These are phyloP conservation scores for Pythium folliculosum DNA, from an alignment of 352 stramenopile species.

Conservation along the genomic window DNA sequence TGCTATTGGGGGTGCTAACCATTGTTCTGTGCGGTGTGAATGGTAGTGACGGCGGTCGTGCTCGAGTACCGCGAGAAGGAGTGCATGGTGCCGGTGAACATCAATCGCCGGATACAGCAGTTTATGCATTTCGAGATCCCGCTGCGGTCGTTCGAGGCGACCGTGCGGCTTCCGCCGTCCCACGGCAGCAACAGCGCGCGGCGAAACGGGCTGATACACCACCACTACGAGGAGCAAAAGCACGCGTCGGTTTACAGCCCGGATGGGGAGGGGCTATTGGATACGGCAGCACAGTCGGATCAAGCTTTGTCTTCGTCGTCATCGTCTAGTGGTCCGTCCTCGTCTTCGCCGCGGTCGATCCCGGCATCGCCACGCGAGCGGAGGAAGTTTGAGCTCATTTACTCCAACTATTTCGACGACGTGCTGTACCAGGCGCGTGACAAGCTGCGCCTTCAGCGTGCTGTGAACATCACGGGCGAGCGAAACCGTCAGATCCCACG, in stretches of 20 bases:
- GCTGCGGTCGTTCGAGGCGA: constrained; percentile 83
- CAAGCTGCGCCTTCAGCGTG: constrained; percentile 70
- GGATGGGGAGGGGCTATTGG: not conserved
- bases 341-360: constrained; percentile 79
- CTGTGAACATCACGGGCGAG: constrained; percentile 68
- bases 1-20: too few relatives aligned
- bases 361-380: constrained; percentile 73
- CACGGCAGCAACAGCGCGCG: constrained; percentile 6
- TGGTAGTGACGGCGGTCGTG: constrained; percentile 80
- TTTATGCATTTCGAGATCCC: constrained; percentile 90
- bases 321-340: constrained; percentile 30
- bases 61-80: constrained; percentile 88
- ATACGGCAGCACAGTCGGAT: not conserved
- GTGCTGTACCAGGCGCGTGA: constrained; percentile 83
- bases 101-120: constrained; percentile 85
- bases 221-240: not conserved
- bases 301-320: constrained; percentile 8
- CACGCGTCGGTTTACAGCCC: not conserved
- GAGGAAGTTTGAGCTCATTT: constrained; percentile 72
- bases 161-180: constrained; percentile 63
- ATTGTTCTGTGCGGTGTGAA: too few relatives aligned
- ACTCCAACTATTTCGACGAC: constrained; percentile 84
- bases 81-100: constrained; percentile 75
- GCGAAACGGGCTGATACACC: not conserved
- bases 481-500: constrained; percentile 55